Percentiles rank a stretch among this genome's conserved stretches.
Evolutionary conservation across 345 rosid genomes (phyloP).

Genomic region (Salix caprea): DNA sequence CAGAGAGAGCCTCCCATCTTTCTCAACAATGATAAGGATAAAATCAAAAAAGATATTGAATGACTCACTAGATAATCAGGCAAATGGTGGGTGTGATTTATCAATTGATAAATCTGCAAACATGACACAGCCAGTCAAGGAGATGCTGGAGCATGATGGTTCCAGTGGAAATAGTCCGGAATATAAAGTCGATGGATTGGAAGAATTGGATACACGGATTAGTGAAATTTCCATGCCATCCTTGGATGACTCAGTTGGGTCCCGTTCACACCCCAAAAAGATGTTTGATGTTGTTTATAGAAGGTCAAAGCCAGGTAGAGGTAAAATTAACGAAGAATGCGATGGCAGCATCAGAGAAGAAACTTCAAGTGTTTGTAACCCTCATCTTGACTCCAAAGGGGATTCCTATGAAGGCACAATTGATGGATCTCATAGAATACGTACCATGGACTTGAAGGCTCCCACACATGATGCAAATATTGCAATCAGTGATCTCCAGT

Average conservation of each 20-base stretch:
- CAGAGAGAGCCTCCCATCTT: slow-evolving; percentile 35
- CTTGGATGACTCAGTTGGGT: slow-evolving; percentile 29
- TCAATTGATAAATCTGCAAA: slow-evolving; percentile 27
- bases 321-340: slow-evolving; percentile 35
- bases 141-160: slow-evolving; percentile 21
- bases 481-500: slow-evolving; percentile 12
- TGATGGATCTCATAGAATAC: slow-evolving; percentile 33
- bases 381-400: slow-evolving; percentile 27
- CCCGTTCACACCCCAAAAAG: slow-evolving; percentile 45
- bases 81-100: slow-evolving; percentile 31
- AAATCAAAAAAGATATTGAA: slow-evolving; percentile 35
- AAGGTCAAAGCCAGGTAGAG: slow-evolving; percentile 59
- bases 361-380: slow-evolving; percentile 38
- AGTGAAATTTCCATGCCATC: slow-evolving; percentile 27
- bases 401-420: slow-evolving; percentile 36
- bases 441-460: slow-evolving; percentile 33
- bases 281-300: slow-evolving; percentile 73
- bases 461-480: slow-evolving; percentile 29
- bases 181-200: slow-evolving; percentile 25
- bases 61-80: slow-evolving; percentile 30
- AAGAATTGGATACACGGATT: slow-evolving; percentile 33
- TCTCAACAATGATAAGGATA: slow-evolving; percentile 44
- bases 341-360: slow-evolving; percentile 40
- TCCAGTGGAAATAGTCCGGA: slow-evolving; percentile 27
- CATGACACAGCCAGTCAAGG: slow-evolving; percentile 29